Conservation (phyloP, 768 basidiomycete species). For the Coprinopsis sp. region DNA sequence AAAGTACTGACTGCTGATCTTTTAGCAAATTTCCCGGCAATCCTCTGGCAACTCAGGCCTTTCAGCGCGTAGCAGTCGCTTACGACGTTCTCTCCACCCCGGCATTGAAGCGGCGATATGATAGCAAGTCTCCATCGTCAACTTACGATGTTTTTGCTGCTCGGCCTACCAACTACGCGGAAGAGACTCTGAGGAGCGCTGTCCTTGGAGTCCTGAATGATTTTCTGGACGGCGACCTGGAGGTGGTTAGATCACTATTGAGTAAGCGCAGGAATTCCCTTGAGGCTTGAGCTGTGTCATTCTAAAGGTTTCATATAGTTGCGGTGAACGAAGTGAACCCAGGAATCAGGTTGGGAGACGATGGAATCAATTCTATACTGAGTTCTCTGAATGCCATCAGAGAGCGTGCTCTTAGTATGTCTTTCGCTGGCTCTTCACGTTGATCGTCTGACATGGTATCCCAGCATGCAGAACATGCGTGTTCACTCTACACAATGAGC, state of each 20-base stretch:
- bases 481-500: slow-evolving; percentile 64
- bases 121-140: slow-evolving; percentile 43
- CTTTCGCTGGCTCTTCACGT: slow-evolving; percentile 9
- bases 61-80: slow-evolving; percentile 82
- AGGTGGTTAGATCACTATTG: slow-evolving; percentile 72
- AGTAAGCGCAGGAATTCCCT: slow-evolving; percentile 43
- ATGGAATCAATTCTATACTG: slow-evolving; percentile 74
- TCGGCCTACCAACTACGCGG: slow-evolving; percentile 52
- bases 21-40: slow-evolving; percentile 75
- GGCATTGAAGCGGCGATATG: slow-evolving; percentile 62
- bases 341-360: slow-evolving; percentile 69
- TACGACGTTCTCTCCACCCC: slow-evolving; percentile 79
- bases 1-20: slow-evolving; percentile 3
- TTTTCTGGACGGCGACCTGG: slow-evolving; percentile 83
- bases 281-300: not conserved
- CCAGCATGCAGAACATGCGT: slow-evolving; percentile 75
- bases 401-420: slow-evolving; percentile 68
- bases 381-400: slow-evolving; percentile 65
- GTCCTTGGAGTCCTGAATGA: slow-evolving; percentile 74
- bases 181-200: slow-evolving; percentile 77
- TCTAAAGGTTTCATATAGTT: slow-evolving; percentile 32
- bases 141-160: slow-evolving; percentile 55
- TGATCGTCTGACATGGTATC: not conserved
- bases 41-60: slow-evolving; percentile 75
- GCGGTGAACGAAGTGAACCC: slow-evolving; percentile 80